Evolutionary conservation across 805 yeast species (phyloP).

Genomic region (Candida caryicola): DNA sequence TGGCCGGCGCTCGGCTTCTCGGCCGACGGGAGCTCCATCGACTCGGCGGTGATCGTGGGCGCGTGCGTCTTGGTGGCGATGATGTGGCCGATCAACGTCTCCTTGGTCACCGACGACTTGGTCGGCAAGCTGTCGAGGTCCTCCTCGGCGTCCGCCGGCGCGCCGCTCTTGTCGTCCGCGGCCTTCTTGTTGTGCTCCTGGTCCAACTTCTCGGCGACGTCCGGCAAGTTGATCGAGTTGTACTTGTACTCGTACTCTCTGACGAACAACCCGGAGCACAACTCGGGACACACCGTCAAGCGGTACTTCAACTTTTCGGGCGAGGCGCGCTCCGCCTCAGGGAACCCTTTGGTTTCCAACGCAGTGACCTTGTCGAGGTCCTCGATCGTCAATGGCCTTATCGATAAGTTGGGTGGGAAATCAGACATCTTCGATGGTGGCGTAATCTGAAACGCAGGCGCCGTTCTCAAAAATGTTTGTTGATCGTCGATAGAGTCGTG

Average conservation of each 20-base stretch:
- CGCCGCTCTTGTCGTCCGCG: conserved; percentile 12
- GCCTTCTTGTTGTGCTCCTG: conserved; percentile 18
- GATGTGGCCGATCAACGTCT: conserved; percentile 75
- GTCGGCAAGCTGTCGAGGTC: conserved; percentile 42
- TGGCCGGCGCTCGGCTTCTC: conserved; percentile 52
- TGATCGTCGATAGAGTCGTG: neutral
- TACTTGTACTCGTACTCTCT: conserved; percentile 56
- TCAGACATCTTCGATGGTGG: conserved; percentile 34
- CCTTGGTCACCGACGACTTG: conserved; percentile 51
- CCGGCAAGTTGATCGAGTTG: conserved; percentile 41
- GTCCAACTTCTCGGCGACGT: conserved; percentile 34
- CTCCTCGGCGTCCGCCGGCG: conserved; percentile 21
- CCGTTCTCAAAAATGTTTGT: neutral
- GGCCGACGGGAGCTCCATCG: conserved; percentile 58
- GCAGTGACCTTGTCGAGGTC: conserved; percentile 62
- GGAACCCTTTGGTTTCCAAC: conserved; percentile 70
- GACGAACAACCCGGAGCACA: conserved; percentile 83
- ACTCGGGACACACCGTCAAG: conserved; percentile 80
- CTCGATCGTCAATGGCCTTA: conserved; percentile 71
- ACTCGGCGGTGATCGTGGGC: conserved; percentile 49
- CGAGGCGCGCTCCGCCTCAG: conserved; percentile 65
- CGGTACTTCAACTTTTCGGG: conserved; percentile 64
- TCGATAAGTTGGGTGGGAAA: conserved; percentile 46
- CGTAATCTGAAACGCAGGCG: too few relatives aligned
- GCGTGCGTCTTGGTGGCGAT: conserved; percentile 68